These are phyloP conservation scores for Pseudocercospora fuligena DNA, from an alignment of 2,329 filamentous ascomycete species.

Conservation along the genomic window DNA sequence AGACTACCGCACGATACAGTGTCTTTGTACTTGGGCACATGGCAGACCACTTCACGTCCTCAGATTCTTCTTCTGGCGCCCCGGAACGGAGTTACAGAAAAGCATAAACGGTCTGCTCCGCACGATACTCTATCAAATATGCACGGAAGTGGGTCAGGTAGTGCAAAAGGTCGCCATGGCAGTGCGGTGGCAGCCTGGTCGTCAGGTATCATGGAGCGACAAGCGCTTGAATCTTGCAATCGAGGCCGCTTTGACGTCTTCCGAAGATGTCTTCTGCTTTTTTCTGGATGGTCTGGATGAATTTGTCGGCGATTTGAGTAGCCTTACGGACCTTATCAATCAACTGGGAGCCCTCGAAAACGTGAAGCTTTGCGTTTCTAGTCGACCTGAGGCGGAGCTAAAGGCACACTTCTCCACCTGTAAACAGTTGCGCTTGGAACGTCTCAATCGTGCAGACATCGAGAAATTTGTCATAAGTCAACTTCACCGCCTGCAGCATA, in stretches of 20 bases:
- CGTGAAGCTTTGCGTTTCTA: neutral
- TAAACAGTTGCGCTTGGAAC: neutral
- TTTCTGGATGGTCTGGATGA: constrained; percentile 6
- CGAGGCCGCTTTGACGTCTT: neutral
- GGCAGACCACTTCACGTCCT: neutral
- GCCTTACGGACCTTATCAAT: neutral
- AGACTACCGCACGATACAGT: neutral
- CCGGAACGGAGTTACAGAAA: constrained; percentile 17
- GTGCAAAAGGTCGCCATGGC: neutral
- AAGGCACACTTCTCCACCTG: neutral
- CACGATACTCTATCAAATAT: constrained; percentile 21
- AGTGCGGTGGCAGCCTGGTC: neutral
- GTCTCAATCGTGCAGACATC: neutral
- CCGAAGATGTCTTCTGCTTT: neutral
- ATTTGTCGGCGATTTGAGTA: neutral
- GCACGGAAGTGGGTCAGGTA: neutral
- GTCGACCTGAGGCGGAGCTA: neutral
- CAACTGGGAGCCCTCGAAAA: neutral
- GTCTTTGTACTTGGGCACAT: neutral
- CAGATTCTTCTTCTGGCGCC: constrained; percentile 26
- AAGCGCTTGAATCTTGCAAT: neutral
- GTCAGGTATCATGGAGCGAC: neutral
- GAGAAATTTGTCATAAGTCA: neutral
- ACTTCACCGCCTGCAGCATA: neutral
- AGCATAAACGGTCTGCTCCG: constrained; percentile 21